Base-by-base conservation (phyloP, 2,329 filamentous ascomycete genomes). In the Bipolaris gigantea region DNA sequence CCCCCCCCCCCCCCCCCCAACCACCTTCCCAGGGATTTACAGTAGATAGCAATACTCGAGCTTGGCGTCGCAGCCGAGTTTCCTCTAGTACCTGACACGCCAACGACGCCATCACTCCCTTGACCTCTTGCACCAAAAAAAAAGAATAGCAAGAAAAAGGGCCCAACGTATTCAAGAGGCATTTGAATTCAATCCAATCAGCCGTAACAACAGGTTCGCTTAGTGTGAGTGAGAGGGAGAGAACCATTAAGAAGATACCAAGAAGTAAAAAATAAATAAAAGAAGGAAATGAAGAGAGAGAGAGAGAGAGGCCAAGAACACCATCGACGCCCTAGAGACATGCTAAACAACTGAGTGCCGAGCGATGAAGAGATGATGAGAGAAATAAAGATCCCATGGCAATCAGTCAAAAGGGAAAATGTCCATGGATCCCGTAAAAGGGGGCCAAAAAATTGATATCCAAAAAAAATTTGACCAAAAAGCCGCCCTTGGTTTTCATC, bases 121-220 rank as follows among this genome's bases (percentile, higher is more conserved):
- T 13, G 1, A 30, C 27, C 27, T 30, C 27, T 30, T 8, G 27
- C 27, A 10, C 27, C 27, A 30, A 10, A 30, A 30, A n/a, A n/a
- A 27, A 30, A 30, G 27, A 30, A 30, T 30, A 30, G 4, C 27
- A 30, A 13, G 27, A 30, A 30, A 30, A 13, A 30, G 27, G 27
- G 27, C 27, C 27, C 3, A 30, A 30, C 9, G 3, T 9, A 30
- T 30, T 30, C 27, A 30, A 36, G 18, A 10, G 5, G 16, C 8
- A 16, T 18, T 16, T 16, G 10, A 13, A 21, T 13, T 39, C 36
- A 39, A 21, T 39, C 25, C 19, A 45, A 45, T 36, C 15, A 35
- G n/a, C 36, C 43, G n/a, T 45, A 36, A 45, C 21, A 45, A 35
- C 43, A 25, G 35, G 32, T 36, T 35, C 32, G 43, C 43, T 42